These are phyloP conservation scores for Saturnispora silvae DNA, from an alignment of 805 yeast species.

Conservation along the genomic window DNA sequence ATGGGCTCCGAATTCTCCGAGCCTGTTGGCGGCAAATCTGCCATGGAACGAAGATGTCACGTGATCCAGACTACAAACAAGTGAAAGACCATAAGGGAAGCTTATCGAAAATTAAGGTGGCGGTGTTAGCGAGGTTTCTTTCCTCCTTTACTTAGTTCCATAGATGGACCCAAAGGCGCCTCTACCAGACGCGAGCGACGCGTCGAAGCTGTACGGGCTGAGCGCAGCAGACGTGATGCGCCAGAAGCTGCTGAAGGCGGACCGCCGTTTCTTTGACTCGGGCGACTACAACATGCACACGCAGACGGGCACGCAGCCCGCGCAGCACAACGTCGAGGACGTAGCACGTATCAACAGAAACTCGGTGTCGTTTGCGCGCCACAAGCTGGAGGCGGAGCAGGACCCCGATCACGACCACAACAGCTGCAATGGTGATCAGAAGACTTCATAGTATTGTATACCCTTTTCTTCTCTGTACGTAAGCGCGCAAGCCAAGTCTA, in stretches of 20 bases:
- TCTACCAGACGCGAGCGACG: neutral
- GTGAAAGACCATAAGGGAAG: too few species aligned
- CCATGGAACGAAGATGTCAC: neutral
- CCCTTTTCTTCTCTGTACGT: too few species aligned
- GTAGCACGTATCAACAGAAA: constrained; percentile 8
- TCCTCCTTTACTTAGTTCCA: too few species aligned
- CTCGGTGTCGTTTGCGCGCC: constrained; percentile 8
- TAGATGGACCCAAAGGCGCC: constrained; percentile 9
- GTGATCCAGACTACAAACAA: too few species aligned
- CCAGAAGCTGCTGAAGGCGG: constrained; percentile 7
- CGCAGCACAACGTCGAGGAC: constrained; percentile 8
- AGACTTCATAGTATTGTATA: neutral
- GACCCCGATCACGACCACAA: too few species aligned
- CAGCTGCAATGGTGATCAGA: too few species aligned
- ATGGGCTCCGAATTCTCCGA: neutral
- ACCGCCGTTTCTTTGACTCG: constrained; percentile 8
- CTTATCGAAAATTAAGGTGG: too few species aligned
- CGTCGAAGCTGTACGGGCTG: constrained; percentile 7
- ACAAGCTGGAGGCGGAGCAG: constrained; percentile 2
- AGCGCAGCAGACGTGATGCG: constrained; percentile 8
- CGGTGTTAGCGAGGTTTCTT: too few species aligned
- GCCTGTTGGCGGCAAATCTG: neutral
- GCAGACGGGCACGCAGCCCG: constrained; percentile 8
- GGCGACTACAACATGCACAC: constrained; percentile 9
- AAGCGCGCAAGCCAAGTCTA: too few species aligned